Conservation (phyloP, 495 filamentous ascomycete species). For the Penicillium cinerascens region DNA sequence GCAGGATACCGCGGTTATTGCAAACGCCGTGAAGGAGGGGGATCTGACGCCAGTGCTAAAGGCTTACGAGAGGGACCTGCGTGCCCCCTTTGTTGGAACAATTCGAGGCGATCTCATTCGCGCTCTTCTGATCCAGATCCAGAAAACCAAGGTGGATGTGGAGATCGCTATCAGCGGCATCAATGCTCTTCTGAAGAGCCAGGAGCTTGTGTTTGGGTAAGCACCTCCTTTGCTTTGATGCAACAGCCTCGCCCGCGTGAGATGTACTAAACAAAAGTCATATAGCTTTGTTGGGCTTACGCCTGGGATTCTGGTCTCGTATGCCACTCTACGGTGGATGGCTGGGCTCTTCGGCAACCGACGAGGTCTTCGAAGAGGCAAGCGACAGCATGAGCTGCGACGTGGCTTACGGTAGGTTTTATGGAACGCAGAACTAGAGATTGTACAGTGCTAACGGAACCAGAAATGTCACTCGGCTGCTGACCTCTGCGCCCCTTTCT, state of each 20-base stretch:
- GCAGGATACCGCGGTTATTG: slow-evolving; percentile 62
- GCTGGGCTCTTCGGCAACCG: slow-evolving; percentile 61
- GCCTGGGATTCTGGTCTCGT: slow-evolving; percentile 79
- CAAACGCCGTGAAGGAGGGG: slow-evolving; percentile 77
- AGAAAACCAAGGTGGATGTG: slow-evolving; percentile 98
- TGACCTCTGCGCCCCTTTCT: slow-evolving; percentile 58
- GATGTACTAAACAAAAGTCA: slow-evolving; percentile 18
- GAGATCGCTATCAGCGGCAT: slow-evolving; percentile 95
- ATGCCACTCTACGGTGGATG: slow-evolving; percentile 71
- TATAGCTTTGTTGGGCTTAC: slow-evolving; percentile 81
- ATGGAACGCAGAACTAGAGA: not conserved
- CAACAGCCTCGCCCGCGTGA: not conserved
- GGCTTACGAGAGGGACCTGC: slow-evolving; percentile 85
- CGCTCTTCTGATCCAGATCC: slow-evolving; percentile 89
- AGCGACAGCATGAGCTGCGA: slow-evolving; percentile 60
- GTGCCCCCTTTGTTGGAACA: slow-evolving; percentile 72
- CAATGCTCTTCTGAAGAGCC: slow-evolving; percentile 85
- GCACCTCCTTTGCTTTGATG: not conserved
- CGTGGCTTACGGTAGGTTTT: slow-evolving; percentile 62
- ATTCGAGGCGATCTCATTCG: slow-evolving; percentile 83
- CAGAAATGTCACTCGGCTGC: slow-evolving; percentile 77
- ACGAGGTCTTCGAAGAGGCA: slow-evolving; percentile 57
- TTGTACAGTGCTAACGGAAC: not conserved
- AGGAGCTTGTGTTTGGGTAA: slow-evolving; percentile 91
- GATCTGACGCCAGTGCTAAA: slow-evolving; percentile 87